Evolutionary conservation across 2,329 filamentous ascomycete genomes (phyloP), one percentile per base, ranked within the genome.

Genomic region (Fusarium sp.): DNA sequence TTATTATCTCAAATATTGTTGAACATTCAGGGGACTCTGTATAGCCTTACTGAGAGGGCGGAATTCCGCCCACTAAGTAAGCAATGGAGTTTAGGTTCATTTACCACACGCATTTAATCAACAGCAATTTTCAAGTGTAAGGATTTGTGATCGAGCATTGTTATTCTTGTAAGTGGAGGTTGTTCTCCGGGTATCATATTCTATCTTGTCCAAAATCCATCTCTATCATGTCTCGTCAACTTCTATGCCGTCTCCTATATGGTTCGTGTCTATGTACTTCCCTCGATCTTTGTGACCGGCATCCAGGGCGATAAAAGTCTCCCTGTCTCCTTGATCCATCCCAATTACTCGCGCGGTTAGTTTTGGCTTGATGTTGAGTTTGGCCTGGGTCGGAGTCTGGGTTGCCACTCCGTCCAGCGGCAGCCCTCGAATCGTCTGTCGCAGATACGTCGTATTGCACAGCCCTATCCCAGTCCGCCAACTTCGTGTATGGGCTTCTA

Each of bases 401-500:
- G 24, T 9, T 61, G 7, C 33, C 46, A 11, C 44, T 21, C 23
- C 24, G 28, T 23, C 35, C 46, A 15, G 42, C 18, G 20, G 31
- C 46, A 12, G 31, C 28, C 35, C 54, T 44, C 7, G 35, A 53
- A 35, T 31, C 59, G 6, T 35, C 38, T 15, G 47, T 11, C n/a
- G 54, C 21, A 8, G 57, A 12, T 66, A 16, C 57, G 26, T 75
- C 74, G 33, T 97, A 97, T 78, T 95, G 93, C 16, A 94, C 92
- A 68, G 89, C 83, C 20, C 86, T 82, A 80, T 98, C 95, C 93
- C 94, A 98, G 46, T 91, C 91, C 52, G 88, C 85, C 11, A 97
- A 79, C 11, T 86, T 89, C 4, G 79, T 84, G 74, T 89, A 95
- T 0, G 94, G 94, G 77, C 94, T 97, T 58, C 93, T 85, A 70